Conservation (phyloP, 176 grass and related monocot species). For the Eleusine indica region DNA sequence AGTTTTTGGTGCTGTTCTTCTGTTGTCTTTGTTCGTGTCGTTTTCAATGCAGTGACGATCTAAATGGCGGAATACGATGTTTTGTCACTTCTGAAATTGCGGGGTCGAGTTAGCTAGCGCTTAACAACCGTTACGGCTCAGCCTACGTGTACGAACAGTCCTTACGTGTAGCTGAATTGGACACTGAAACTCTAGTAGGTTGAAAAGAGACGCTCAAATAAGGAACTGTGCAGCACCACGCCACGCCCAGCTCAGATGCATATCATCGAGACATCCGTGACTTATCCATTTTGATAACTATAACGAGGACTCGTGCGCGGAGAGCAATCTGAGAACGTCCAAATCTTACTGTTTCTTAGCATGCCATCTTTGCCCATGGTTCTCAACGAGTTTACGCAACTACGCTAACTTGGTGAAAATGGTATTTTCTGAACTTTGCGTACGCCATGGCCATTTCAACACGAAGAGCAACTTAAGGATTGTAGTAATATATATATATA, state of each 20-base stretch:
- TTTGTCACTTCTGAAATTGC: neutral
- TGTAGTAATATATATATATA: too few relatives aligned
- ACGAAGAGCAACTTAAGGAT: too few relatives aligned
- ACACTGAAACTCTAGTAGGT: neutral
- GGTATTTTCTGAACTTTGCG: neutral
- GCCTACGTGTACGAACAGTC: slow-evolving; percentile 21
- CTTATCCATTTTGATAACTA: neutral
- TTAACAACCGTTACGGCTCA: neutral
- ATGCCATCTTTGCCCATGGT: neutral
- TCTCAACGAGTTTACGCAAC: neutral
- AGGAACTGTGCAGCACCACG: neutral
- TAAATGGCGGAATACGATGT: neutral
- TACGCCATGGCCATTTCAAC: too few relatives aligned
- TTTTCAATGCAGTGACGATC: neutral
- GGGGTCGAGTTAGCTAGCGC: neutral
- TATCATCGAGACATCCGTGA: neutral
- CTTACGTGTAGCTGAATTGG: neutral
- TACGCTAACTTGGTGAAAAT: neutral
- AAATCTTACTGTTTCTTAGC: neutral
- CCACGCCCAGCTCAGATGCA: slow-evolving; percentile 7
- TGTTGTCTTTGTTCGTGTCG: neutral
- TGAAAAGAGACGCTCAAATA: slow-evolving; percentile 6
- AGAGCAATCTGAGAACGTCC: too few relatives aligned
- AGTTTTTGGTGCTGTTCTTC: neutral
- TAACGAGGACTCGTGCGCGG: neutral